Base-by-base conservation (phyloP, 257 asterid species). In the Lantana camara region DNA sequence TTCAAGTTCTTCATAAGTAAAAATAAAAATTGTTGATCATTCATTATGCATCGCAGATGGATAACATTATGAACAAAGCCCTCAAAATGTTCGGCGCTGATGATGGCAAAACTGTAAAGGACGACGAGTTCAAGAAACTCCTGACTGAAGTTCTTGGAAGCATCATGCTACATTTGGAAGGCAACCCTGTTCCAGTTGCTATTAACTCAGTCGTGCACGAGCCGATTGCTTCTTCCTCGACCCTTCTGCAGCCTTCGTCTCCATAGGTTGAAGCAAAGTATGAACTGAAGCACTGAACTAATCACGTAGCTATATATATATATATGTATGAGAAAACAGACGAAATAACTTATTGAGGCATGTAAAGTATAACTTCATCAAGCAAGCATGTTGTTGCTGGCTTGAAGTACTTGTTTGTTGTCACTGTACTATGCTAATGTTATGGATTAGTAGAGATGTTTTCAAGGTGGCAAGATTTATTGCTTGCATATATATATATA, bases 61-160 rank as follows among this genome's bases (percentile, higher is more conserved):
- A 94, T 60, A 63, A 42, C n/a, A 73, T 94, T 4, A 66, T 69
- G 50, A 70, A 38, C 4, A 91, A 78, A 60, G 95, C 93, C 42
- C 61, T 85, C 0, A 88, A 88, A 70, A 80, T 77, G 89, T 56
- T 94, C 27, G 74, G 80, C 15, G 80, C 74, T 2, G 84, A 78
- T 9, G 96, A 85, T 16, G 93, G 87, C 50, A 84, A 80, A 63
- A 22, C 70, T 17, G 91, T 86, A 47, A 94, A 81, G 64, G 97
- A 90, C 64, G 96, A 90, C 1, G 96, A 88, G 76, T 94, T 90
- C 85, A 94, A 85, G 89, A 88, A 88, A 77, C 41, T 88, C 7
- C 27, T 94, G 63, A 78, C 83, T 0, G 96, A 90, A 59, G 74
- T 84, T 44, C 69, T 94, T 21, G 95, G 96, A 51, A 80, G 87